Conservation (phyloP, 345 rosid genomes). For the Turritis glabra region DNA sequence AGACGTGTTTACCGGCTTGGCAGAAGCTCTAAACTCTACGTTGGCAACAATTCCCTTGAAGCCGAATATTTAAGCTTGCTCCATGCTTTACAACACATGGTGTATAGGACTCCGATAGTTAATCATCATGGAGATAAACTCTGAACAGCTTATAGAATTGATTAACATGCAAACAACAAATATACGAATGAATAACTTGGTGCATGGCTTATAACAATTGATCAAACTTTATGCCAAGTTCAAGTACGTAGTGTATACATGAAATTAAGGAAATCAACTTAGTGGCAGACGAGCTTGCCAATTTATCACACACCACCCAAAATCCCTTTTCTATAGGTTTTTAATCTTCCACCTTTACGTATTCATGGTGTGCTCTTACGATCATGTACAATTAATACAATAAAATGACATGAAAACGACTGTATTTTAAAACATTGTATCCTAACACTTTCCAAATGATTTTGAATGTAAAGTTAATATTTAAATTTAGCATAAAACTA, state of each 20-base stretch:
- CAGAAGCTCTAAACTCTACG: background rate
- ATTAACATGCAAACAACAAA: background rate
- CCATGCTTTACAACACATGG: background rate
- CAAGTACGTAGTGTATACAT: background rate
- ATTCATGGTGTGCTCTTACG: too few relatives aligned
- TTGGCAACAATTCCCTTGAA: background rate
- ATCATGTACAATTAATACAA: background rate
- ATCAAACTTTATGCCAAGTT: background rate
- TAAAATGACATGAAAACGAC: background rate
- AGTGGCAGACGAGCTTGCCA: constrained; percentile 19
- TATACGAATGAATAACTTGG: background rate
- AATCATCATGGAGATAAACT: background rate
- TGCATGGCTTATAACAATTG: background rate
- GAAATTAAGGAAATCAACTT: background rate
- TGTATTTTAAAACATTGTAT: background rate
- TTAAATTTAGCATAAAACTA: too few relatives aligned
- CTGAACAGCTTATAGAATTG: too few relatives aligned
- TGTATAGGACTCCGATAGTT: background rate
- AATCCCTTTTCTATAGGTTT: background rate
- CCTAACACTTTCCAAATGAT: too few relatives aligned
- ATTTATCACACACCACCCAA: background rate
- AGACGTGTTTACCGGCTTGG: too few relatives aligned
- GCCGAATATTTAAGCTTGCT: background rate
- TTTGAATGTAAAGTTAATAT: too few relatives aligned
- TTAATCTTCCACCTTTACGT: background rate